These are phyloP conservation scores for Leishmania aethiopica DNA, from an alignment of 208 protist genomes.

Conservation along the genomic window DNA sequence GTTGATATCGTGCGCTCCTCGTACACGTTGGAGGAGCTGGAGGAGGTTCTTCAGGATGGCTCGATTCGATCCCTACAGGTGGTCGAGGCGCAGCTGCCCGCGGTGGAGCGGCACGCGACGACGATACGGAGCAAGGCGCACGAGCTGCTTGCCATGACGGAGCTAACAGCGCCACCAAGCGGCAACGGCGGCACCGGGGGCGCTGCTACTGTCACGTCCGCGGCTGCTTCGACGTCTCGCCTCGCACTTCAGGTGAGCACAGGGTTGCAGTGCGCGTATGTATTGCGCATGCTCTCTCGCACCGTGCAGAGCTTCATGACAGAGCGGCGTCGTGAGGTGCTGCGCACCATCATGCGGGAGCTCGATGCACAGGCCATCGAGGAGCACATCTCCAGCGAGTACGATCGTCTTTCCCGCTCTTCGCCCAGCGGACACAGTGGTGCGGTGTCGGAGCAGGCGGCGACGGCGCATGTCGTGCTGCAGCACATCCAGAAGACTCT, in stretches of 20 bases:
- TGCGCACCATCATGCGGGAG: conserved; percentile 65
- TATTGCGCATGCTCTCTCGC: conserved; percentile 53
- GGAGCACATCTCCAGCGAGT: conserved; percentile 41
- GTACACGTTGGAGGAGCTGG: conserved; percentile 65
- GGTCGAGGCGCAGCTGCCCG: conserved; percentile 54
- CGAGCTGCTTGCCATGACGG: conserved; percentile 52
- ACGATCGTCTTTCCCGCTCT: conserved; percentile 14
- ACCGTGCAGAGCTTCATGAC: conserved; percentile 66
- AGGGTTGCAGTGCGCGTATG: conserved; percentile 68
- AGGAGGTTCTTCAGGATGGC: conserved; percentile 53
- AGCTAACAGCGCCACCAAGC: conserved; percentile 20
- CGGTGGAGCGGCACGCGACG: conserved; percentile 49
- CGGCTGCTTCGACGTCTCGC: conserved; percentile 10
- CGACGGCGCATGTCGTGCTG: conserved; percentile 39
- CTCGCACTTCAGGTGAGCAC: conserved; percentile 41
- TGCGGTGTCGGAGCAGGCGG: conserved; percentile 32
- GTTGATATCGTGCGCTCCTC: conserved; percentile 59
- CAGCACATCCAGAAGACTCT: conserved; percentile 56
- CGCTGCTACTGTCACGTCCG: background rate
- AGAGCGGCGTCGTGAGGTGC: conserved; percentile 74
- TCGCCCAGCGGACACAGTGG: conserved; percentile 6
- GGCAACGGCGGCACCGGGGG: background rate
- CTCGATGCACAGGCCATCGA: conserved; percentile 58
- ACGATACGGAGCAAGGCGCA: conserved; percentile 53
- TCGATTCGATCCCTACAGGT: conserved; percentile 55